phyloP scores from a whole-genome alignment of 805 yeast species.

The Nakazawaea ernobii region DNA sequence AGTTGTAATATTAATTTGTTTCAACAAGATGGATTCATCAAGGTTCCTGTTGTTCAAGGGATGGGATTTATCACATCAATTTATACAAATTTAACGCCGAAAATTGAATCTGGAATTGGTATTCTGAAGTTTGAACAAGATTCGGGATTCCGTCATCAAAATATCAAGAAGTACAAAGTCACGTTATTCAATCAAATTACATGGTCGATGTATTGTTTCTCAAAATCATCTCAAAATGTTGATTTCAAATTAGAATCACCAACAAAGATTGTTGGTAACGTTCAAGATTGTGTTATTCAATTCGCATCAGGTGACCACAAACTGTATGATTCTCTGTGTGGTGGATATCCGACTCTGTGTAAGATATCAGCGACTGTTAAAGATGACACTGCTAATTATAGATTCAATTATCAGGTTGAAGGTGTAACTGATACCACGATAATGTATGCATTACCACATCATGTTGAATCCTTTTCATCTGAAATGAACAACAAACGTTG shows the following conservation, averaged over 20 bases:
- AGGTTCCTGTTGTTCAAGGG: slow-evolving; percentile 72
- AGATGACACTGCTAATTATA: slow-evolving; percentile 31
- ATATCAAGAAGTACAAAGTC: slow-evolving; percentile 42
- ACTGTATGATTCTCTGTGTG: slow-evolving; percentile 29
- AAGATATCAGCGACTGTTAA: neutral
- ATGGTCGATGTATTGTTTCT: slow-evolving; percentile 58
- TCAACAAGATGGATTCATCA: slow-evolving; percentile 28
- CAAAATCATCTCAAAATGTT: neutral
- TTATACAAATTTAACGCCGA: slow-evolving; percentile 41
- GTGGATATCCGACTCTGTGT: slow-evolving; percentile 22
- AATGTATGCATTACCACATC: slow-evolving; percentile 52
- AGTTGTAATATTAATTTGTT: slow-evolving; percentile 18
- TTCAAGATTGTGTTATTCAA: slow-evolving; percentile 19
- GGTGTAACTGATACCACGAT: slow-evolving; percentile 23
- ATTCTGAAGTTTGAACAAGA: slow-evolving; percentile 36
- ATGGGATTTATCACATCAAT: slow-evolving; percentile 71
- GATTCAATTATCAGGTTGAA: slow-evolving; percentile 29
- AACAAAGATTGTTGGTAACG: neutral
- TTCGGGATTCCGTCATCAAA: slow-evolving; percentile 27
- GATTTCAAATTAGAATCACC: slow-evolving; percentile 5
- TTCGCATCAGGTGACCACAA: slow-evolving; percentile 26
- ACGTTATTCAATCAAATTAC: slow-evolving; percentile 40
- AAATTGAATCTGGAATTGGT: slow-evolving; percentile 48
- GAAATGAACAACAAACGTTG: slow-evolving; percentile 19
- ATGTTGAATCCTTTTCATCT: slow-evolving; percentile 30